Percentiles rank a stretch among this genome's conserved stretches.
phyloP scores from a whole-genome alignment of 2,329 filamentous ascomycete genomes.

The Parastagonospora nodorum region DNA sequence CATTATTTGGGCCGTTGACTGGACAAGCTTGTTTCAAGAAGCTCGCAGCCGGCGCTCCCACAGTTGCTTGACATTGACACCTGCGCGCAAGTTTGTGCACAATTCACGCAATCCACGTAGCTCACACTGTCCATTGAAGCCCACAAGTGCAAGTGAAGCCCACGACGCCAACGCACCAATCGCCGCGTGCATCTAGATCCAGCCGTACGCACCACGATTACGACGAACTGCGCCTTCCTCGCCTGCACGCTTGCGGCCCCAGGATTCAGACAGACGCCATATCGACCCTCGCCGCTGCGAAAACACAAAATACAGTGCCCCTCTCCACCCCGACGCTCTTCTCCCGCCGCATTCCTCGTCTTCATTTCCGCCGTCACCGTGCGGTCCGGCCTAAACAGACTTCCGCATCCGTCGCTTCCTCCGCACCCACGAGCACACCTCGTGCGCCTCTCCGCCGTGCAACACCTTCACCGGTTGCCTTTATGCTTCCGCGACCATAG shows the following conservation, averaged over 20 bases:
- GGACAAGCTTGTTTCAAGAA: neutral
- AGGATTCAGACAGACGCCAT: too few relatives aligned
- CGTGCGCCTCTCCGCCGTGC: slow-evolving; percentile 3
- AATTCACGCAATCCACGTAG: too few relatives aligned
- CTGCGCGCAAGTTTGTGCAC: neutral
- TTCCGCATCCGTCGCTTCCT: slow-evolving; percentile 21
- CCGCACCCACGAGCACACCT: slow-evolving; percentile 11
- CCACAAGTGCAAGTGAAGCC: neutral
- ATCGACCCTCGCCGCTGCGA: slow-evolving; percentile 1
- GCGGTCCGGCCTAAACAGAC: slow-evolving; percentile 22
- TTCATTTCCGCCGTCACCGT: slow-evolving; percentile 15
- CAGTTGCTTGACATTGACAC: neutral
- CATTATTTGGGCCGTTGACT: neutral
- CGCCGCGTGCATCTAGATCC: slow-evolving; percentile 13
- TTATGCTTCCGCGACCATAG: slow-evolving; percentile 20
- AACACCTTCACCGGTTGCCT: slow-evolving; percentile 1
- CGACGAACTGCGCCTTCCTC: slow-evolving; percentile 15
- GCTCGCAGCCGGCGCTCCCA: neutral
- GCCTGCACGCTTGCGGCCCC: neutral
- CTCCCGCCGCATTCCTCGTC: slow-evolving; percentile 4
- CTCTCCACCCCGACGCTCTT: neutral
- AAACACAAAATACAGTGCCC: neutral
- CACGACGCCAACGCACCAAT: slow-evolving; percentile 11
- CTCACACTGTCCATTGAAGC: too few relatives aligned
- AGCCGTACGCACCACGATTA: slow-evolving; percentile 16